Evolutionary conservation across 441 rosid genomes (phyloP).

Genomic region (Populus hybrid): DNA sequence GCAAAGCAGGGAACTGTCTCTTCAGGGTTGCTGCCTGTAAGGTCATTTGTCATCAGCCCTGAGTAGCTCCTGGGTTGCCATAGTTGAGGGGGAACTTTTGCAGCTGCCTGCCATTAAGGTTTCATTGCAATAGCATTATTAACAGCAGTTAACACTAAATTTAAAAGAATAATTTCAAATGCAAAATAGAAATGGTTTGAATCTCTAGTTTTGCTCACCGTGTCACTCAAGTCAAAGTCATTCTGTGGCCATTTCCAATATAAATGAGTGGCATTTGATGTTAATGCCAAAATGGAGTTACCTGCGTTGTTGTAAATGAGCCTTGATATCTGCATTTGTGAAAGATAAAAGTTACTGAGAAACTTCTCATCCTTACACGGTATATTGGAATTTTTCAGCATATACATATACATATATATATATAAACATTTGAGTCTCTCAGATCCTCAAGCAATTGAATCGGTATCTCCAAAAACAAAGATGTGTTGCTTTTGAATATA

Average conservation of each 20-base stretch:
- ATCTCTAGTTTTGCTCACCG: slow-evolving; percentile 25
- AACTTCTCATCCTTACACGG: neutral
- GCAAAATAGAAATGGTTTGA: neutral
- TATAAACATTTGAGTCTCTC: neutral
- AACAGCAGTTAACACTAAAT: neutral
- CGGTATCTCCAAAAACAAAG: neutral
- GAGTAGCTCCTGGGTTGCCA: slow-evolving; percentile 39
- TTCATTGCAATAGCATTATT: neutral
- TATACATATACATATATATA: too few species aligned
- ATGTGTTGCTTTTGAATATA: neutral
- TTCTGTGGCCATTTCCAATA: slow-evolving; percentile 45
- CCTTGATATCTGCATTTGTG: slow-evolving; percentile 44
- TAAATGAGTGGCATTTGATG: slow-evolving; percentile 41
- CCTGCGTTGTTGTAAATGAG: slow-evolving; percentile 46
- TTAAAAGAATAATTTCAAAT: neutral
- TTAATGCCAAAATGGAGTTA: slow-evolving; percentile 48
- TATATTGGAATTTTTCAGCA: too few species aligned
- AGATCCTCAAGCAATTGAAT: neutral
- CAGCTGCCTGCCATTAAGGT: slow-evolving; percentile 40
- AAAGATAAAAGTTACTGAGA: neutral
- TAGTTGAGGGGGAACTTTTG: slow-evolving; percentile 37
- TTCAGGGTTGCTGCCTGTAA: slow-evolving; percentile 35
- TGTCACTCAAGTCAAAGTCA: slow-evolving; percentile 34
- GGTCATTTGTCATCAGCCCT: slow-evolving; percentile 51
- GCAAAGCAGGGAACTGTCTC: slow-evolving; percentile 56